Conservation (phyloP, 768 basidiomycete genomes). For the Tephrocybe sp. region DNA sequence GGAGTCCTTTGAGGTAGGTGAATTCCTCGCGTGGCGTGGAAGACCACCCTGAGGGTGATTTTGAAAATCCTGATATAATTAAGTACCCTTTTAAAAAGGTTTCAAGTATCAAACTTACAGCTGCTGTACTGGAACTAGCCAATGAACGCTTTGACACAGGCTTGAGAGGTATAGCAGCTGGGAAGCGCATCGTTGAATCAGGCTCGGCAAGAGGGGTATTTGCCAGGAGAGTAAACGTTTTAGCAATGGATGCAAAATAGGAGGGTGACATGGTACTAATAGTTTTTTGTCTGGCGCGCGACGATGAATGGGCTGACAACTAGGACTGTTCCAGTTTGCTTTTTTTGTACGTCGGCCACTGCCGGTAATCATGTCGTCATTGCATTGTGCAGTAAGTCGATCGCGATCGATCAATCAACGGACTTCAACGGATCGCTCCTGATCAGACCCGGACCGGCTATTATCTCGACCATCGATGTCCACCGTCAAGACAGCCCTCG, state of each 20-base stretch:
- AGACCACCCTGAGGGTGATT: not conserved
- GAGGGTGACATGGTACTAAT: slow-evolving; percentile 14
- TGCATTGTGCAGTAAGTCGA: no score
- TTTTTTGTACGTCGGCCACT: not conserved
- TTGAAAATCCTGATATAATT: not conserved
- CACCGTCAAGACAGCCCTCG: slow-evolving; percentile 23
- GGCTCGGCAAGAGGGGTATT: slow-evolving; percentile 36
- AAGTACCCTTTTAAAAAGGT: no score
- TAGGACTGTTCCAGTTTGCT: not conserved
- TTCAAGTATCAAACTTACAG: no score
- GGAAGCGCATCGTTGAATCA: slow-evolving; percentile 14
- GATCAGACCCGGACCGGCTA: not conserved
- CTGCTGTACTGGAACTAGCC: no score
- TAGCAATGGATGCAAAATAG: slow-evolving; percentile 21
- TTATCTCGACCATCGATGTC: not conserved
- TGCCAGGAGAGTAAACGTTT: slow-evolving; percentile 31
- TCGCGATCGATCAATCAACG: no score
- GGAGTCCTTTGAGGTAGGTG: not conserved
- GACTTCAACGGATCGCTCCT: no score
- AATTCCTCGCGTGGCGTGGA: not conserved
- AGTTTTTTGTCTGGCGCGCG: no score
- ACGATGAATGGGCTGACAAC: not conserved
- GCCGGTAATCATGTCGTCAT: no score
- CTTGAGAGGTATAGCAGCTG: slow-evolving; percentile 25
- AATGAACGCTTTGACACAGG: slow-evolving; percentile 12